phyloP scores from a whole-genome alignment of 2,329 filamentous ascomycete genomes.

The Dryadomyces quercus-mongolicae region DNA sequence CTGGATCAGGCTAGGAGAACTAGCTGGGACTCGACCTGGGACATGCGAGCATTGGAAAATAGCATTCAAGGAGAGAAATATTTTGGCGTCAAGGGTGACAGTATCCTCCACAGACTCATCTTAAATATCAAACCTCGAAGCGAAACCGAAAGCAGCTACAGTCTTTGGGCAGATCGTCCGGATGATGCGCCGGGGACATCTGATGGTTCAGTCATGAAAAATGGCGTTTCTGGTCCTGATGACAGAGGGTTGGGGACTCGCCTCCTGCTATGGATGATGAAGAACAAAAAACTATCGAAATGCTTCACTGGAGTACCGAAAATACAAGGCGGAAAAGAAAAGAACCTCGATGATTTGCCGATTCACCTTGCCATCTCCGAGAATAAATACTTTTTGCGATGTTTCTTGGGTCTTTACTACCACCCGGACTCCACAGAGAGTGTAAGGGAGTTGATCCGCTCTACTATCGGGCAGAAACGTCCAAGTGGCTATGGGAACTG shows the following conservation, averaged over 20 bases:
- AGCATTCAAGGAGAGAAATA: background rate
- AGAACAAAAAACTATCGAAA: background rate
- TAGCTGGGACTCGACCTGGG: background rate
- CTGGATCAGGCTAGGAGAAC: background rate
- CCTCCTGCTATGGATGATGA: background rate
- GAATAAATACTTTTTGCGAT: background rate
- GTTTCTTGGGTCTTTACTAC: background rate
- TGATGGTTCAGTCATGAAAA: too few species aligned
- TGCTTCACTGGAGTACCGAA: background rate
- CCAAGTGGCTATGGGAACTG: background rate
- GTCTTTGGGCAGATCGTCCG: background rate
- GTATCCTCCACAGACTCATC: background rate
- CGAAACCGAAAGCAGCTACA: background rate
- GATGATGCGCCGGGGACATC: background rate
- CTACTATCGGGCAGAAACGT: background rate
- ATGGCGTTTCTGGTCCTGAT: background rate
- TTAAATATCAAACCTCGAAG: background rate
- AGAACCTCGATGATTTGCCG: background rate
- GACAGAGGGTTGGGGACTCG: background rate
- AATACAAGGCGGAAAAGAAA: too few species aligned
- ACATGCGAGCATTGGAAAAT: background rate
- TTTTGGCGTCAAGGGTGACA: background rate
- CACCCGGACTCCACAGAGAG: too few species aligned
- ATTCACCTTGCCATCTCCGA: background rate
- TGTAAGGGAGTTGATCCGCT: background rate